Percentiles rank a stretch among this genome's conserved stretches.
These are phyloP conservation scores for Medicago arabica DNA, from an alignment of 306 rosid genomes.

Conservation along the genomic window DNA sequence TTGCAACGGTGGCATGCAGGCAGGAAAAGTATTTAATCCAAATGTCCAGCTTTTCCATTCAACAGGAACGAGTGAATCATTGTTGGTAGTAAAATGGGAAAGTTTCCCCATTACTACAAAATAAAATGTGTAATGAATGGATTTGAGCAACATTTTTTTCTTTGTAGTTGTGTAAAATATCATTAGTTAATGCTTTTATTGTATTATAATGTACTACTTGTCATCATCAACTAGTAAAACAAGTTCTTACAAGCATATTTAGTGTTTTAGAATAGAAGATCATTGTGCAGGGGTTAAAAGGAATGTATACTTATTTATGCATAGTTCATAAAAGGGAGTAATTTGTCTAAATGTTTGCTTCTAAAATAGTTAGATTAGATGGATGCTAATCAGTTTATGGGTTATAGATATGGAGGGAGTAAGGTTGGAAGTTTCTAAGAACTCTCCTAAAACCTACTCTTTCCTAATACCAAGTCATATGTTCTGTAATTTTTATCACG, in stretches of 20 bases:
- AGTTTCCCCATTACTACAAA: neutral
- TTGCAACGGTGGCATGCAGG: conserved; percentile 2
- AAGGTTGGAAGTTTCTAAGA: too few relatives aligned
- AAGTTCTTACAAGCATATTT: neutral
- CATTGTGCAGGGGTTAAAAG: neutral
- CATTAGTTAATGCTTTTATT: neutral
- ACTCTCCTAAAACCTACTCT: too few relatives aligned
- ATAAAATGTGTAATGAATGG: neutral
- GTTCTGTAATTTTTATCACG: too few relatives aligned
- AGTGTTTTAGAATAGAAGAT: neutral
- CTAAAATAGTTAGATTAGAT: neutral
- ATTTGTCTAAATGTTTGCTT: neutral
- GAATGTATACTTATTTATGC: neutral
- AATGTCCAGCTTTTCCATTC: conserved; percentile 5
- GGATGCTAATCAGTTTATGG: conserved; percentile 18
- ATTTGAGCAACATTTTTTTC: neutral
- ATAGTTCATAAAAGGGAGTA: neutral
- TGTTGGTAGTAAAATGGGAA: conserved; percentile 25
- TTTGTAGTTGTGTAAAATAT: neutral
- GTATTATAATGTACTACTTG: conserved; percentile 5
- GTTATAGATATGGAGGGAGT: too few relatives aligned
- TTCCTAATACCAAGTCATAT: too few relatives aligned
- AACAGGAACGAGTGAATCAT: conserved; percentile 2
- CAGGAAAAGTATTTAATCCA: neutral
- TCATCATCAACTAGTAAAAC: neutral